Evolutionary conservation across 805 yeast genomes (phyloP), one percentile per base, ranked within the genome.

Genomic region (Dipodascus albidus): DNA sequence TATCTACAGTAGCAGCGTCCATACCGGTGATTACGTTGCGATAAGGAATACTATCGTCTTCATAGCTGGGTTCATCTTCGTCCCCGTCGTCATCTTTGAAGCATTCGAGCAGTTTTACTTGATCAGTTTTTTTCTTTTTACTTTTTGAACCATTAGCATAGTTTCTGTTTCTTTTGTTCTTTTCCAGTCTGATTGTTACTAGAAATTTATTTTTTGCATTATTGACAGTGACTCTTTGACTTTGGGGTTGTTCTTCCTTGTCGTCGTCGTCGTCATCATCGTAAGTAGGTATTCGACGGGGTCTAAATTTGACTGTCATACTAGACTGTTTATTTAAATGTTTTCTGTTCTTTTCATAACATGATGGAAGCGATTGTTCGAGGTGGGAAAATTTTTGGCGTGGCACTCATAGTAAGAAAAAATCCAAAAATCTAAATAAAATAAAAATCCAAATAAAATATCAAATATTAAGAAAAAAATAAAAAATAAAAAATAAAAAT

Each of bases 11-110:
- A 24, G 74, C 76, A 35, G 83, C 80, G 48, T 83, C 81, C 20
- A 77, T 75, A 58, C 77, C 78, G 19, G 74, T 66, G 19, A 85
- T 67, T 0, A 85, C 75, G 0, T 93, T 93, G 50, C 83, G 70
- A 58, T 77, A 85, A 0, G 95, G 93, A 24, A 81, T 61, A 53
- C 82, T 84, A 49, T 51, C 27, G 1, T 27, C 6, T n/a, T 11
- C 44, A 38, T 4, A 14, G 44, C 15, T 6, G 33, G 11, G 33
- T 6, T 27, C 33, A 6, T 6, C 11, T 4, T 38, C 44, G 4
- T 38, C 20, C 8, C 20, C 4, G 44, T 38, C 44, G 3, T n/a
- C 44, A 38, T 38, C 44, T n/a, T n/a, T 17, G 20, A 38, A 38
- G 44, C 44, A 38, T 4, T 38, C 44, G 8, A 38, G 15, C 4